Conservation (phyloP, 768 basidiomycete genomes). For the Candolleomyces eurysporus region DNA sequence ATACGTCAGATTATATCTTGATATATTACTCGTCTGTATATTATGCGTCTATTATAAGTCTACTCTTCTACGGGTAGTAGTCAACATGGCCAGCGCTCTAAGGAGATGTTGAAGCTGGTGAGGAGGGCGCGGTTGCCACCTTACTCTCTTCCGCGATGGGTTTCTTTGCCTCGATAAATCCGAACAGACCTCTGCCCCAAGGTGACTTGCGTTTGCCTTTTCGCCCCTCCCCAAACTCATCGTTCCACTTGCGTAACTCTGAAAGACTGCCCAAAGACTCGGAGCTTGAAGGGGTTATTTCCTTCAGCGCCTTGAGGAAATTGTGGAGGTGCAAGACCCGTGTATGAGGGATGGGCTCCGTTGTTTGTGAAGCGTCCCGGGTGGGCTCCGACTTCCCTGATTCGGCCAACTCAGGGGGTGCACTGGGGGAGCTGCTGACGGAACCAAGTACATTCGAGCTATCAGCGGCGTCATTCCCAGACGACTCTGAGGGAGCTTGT, state of each 20-base stretch:
- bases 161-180: constrained; percentile 59
- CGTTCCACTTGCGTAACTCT: constrained; percentile 85
- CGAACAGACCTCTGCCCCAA: constrained; percentile 88
- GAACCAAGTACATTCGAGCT: background rate
- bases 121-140: constrained; percentile 27
- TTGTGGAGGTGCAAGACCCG: constrained; percentile 45
- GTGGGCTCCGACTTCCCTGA: background rate
- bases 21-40: constrained; percentile 1
- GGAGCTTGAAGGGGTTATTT: constrained; percentile 88
- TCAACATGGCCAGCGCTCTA: background rate
- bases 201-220: constrained; percentile 64
- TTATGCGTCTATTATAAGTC: background rate
- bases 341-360: constrained; percentile 8
- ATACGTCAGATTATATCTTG: background rate
- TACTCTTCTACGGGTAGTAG: background rate
- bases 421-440: background rate
- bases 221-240: constrained; percentile 88
- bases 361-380: background rate
- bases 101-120: background rate
- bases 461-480: background rate
- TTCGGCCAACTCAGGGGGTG: background rate
- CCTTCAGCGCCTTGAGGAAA: constrained; percentile 81
- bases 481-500: background rate
- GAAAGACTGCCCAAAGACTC: constrained; percentile 75
- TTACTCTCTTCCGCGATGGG: constrained; percentile 36